These are phyloP conservation scores for Xylaria nigripes DNA, from an alignment of 495 filamentous ascomycete species.

Conservation along the genomic window DNA sequence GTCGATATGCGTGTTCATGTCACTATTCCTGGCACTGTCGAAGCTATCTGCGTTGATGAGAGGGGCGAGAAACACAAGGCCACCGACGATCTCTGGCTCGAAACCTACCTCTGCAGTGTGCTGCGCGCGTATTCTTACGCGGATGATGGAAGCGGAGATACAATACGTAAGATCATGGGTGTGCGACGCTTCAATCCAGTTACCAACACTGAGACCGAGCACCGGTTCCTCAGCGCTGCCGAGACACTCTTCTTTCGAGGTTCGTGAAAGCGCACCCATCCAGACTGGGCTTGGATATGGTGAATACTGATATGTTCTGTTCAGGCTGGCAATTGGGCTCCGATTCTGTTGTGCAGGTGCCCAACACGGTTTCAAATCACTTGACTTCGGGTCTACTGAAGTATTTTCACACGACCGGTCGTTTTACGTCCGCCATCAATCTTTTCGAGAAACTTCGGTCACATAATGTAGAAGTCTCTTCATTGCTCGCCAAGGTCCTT, in stretches of 20 bases:
- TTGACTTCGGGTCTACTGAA: slow-evolving; percentile 84
- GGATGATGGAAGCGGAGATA: slow-evolving; percentile 85
- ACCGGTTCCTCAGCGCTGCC: slow-evolving; percentile 90
- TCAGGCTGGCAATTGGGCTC: slow-evolving; percentile 91
- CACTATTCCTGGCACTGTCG: slow-evolving; percentile 88
- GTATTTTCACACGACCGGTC: slow-evolving; percentile 92
- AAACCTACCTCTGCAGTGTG: slow-evolving; percentile 92
- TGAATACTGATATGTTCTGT: slow-evolving; percentile 4
- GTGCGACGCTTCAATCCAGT: slow-evolving; percentile 94
- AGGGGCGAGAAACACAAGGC: slow-evolving; percentile 87
- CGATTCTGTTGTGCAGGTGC: slow-evolving; percentile 94
- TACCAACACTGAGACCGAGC: slow-evolving; percentile 93
- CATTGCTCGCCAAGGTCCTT: slow-evolving; percentile 78
- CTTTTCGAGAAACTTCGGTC: slow-evolving; percentile 93
- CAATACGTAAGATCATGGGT: slow-evolving; percentile 87
- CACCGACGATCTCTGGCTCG: slow-evolving; percentile 88
- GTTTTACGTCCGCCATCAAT: slow-evolving; percentile 93
- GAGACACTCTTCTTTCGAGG: slow-evolving; percentile 93
- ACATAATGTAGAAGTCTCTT: slow-evolving; percentile 87
- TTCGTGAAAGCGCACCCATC: slow-evolving; percentile 26
- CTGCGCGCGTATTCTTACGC: slow-evolving; percentile 92
- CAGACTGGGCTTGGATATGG: background rate
- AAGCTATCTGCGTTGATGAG: slow-evolving; percentile 94
- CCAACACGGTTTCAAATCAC: slow-evolving; percentile 94
- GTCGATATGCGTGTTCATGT: slow-evolving; percentile 98